phyloP scores from a whole-genome alignment of 257 asterid species.

The Schizonepeta tenuifolia region DNA sequence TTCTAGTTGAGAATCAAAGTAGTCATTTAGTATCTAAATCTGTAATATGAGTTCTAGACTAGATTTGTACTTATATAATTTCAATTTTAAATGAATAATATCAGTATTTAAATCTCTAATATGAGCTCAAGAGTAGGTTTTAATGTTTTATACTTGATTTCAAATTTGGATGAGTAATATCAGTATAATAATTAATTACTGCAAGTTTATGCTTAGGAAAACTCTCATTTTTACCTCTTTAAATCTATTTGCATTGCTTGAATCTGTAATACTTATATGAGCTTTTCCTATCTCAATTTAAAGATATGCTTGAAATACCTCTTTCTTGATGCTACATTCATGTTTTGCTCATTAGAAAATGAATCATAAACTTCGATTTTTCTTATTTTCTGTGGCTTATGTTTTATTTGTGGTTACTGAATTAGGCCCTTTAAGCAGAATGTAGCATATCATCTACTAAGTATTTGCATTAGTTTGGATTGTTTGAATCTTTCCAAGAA shows the following conservation, averaged over 20 bases:
- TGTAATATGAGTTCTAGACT: not conserved
- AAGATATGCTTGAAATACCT: too few species aligned
- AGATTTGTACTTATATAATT: not conserved
- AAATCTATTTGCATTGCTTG: not conserved
- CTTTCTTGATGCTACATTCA: not conserved
- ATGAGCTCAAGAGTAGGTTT: not conserved
- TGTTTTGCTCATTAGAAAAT: not conserved
- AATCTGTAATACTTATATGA: not conserved
- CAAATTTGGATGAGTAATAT: not conserved
- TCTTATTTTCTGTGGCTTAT: not conserved
- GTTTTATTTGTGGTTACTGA: not conserved
- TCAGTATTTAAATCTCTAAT: not conserved
- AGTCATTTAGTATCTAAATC: not conserved
- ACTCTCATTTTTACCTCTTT: not conserved
- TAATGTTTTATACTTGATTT: not conserved
- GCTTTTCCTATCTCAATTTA: not conserved
- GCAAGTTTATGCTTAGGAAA: not conserved
- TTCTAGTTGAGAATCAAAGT: too few species aligned
- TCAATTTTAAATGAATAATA: not conserved
- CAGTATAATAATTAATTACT: not conserved
- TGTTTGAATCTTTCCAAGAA: conserved; percentile 1
- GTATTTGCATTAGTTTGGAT: not conserved
- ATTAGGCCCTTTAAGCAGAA: not conserved
- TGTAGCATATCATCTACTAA: not conserved
- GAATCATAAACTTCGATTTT: not conserved